Base-by-base conservation (phyloP, 1,139 yeast species). In the Pichia sp. region DNA sequence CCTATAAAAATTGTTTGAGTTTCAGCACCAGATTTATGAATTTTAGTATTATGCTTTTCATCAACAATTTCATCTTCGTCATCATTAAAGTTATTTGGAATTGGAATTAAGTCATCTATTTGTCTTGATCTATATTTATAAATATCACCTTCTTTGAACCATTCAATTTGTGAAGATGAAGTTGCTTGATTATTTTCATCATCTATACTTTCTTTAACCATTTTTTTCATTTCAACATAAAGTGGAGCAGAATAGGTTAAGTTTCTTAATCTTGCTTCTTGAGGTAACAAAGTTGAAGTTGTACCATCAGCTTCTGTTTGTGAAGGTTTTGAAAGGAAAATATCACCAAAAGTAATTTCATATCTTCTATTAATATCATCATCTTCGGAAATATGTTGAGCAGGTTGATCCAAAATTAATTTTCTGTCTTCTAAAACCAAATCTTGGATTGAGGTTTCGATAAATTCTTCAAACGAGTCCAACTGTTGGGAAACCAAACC, bases 301-400 rank as follows among this genome's bases (percentile, higher is more conserved):
- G 96, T 90, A 74, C 99, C 99, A 73, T 95, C 99, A 34, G 98
- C 96, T 74, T 95, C 99, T 25, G 98, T 95, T 81, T 93, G 96
- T 49, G 96, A 89, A 43, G 99, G 99, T 65, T 93, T 88, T 42
- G 98, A 90, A 61, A 95, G 83, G 70, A 88, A 95, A 65, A 95
- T 93, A 70, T 93, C 95, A 59, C 99, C 99, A 72, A 95, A 95
- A 31, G 91, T 83, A 66, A 95, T 93, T 71, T 91, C 98, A 67
- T 89, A 95, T 60, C 97, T 82, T 70, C 90, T 84, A 70, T 88
- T 90, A 62, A 88, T 83, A 67, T 88, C 87, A 69, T 93, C 98
- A 54, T 81, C 80, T 61, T 89, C 96, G 31, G 95, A 84, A 3
- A 96, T 86, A 67, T 93, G 98, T 71, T 95, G 99, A 33, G 99